A percentile compares a stretch with the other conserved stretches of the same genome.
Evolutionary conservation across 108 stramenopile genomes (phyloP).

Genomic region (Conticribra weissflogii): DNA sequence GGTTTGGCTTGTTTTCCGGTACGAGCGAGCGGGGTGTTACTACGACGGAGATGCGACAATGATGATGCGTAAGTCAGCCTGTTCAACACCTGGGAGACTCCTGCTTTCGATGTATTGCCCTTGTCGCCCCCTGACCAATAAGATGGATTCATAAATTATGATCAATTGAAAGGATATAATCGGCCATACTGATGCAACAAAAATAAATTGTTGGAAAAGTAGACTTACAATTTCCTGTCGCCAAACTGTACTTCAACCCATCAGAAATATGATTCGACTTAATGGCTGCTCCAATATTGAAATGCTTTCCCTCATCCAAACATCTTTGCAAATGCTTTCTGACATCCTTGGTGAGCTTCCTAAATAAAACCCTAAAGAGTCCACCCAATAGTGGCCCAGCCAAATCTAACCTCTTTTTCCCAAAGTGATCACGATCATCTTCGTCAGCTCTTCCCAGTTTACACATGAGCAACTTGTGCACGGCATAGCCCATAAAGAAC

Average conservation of each 20-base stretch:
- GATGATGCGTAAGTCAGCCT: conserved; percentile 98
- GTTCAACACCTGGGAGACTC: conserved; percentile 98
- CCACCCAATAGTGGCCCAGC: conserved; percentile 97
- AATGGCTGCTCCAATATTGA: conserved; percentile 95
- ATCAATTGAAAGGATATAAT: not conserved
- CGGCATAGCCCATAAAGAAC: conserved; percentile 98
- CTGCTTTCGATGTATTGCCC: conserved; percentile 91
- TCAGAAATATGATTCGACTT: conserved; percentile 96
- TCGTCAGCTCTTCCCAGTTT: conserved; percentile 91
- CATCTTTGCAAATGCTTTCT: conserved; percentile 93
- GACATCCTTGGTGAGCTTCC: conserved; percentile 94
- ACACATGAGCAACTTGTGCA: conserved; percentile 97
- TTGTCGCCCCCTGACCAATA: conserved; percentile 86
- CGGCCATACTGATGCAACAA: too few species aligned
- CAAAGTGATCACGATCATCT: conserved; percentile 99
- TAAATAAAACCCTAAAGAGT: conserved; percentile 94
- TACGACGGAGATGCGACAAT: conserved; percentile 96
- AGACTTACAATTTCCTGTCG: conserved; percentile 98
- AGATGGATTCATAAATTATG: conserved; percentile 14
- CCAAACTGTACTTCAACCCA: conserved; percentile 96
- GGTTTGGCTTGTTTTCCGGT: conserved; percentile 99
- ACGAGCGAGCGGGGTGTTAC: conserved; percentile 97
- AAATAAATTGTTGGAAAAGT: too few species aligned
- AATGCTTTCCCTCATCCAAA: conserved; percentile 95
- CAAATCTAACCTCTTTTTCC: conserved; percentile 99